Percentiles rank a stretch among this genome's conserved stretches.
phyloP scores from a whole-genome alignment of 1,139 yeast species.

The Nadsonia starkeyi-henricii region DNA sequence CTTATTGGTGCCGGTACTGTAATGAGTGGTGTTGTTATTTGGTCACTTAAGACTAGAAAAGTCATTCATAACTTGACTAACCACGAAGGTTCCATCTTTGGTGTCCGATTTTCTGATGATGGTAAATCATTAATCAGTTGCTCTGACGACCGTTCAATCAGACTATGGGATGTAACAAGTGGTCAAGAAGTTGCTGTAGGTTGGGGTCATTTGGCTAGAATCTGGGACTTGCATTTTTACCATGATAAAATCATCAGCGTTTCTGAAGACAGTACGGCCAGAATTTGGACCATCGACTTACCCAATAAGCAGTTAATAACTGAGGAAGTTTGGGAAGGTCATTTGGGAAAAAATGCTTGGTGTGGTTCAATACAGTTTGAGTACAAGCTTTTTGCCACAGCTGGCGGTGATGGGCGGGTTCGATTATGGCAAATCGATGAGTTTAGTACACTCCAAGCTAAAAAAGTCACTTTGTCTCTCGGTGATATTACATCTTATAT shows the following conservation, averaged over 20 bases:
- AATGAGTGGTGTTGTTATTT: conserved; percentile 69
- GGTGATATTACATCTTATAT: conserved; percentile 15
- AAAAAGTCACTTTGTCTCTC: conserved; percentile 22
- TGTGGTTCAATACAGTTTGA: conserved; percentile 46
- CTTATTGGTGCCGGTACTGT: conserved; percentile 83
- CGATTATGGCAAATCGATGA: conserved; percentile 41
- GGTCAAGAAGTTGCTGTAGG: conserved; percentile 60
- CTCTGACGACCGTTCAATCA: conserved; percentile 85
- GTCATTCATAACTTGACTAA: conserved; percentile 45
- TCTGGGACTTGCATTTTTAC: conserved; percentile 67
- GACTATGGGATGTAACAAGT: conserved; percentile 45
- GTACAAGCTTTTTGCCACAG: conserved; percentile 39
- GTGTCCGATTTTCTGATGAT: conserved; percentile 46
- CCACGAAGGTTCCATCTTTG: conserved; percentile 88
- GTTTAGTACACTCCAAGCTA: conserved; percentile 17
- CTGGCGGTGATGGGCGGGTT: conserved; percentile 84
- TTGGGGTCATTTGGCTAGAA: conserved; percentile 94
- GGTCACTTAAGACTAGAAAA: conserved; percentile 35
- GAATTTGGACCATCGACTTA: conserved; percentile 45
- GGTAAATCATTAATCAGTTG: conserved; percentile 58
- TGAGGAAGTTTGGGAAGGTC: conserved; percentile 44
- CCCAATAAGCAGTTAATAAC: conserved; percentile 26
- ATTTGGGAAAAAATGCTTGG: conserved; percentile 83
- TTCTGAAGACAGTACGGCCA: conserved; percentile 84
- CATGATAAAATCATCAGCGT: conserved; percentile 39